Base-by-base conservation (phyloP, 108 stramenopile genomes). In the Aurantiochytrium sp. region DNA sequence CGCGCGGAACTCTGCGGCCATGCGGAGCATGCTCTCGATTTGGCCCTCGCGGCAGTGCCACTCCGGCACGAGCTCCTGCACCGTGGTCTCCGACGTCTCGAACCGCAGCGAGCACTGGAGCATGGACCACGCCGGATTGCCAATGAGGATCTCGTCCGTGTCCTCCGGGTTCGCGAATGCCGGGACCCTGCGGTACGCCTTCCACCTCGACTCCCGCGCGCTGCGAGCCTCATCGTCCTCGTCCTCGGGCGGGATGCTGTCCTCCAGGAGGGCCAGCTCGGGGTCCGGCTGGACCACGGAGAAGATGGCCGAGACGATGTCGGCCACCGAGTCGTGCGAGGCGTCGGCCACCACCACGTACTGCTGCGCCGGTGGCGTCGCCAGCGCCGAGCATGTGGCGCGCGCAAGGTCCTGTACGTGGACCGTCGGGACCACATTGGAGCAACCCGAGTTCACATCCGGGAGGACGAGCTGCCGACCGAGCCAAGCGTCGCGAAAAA, bases 401-500 rank as follows among this genome's bases (percentile, higher is more conserved):
- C 42, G 39, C 6, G 73, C 73, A 41, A 81, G 45, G 24, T 81
- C 73, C n/a, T n/a, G 42, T 19, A 81, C 73, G 24, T 81, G 73
- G 8, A 81, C 73, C 6, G 73, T 81, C 6, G 73, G 73, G 19
- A 81, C 45, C 6, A 81, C 45, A 24, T 81, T 81, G 15, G 39
- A 48, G 73, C 73, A 81, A 0, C 21, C 73, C 21, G 21, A 22
- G 45, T 81, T 81, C 6, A 81, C 32, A 30, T 48, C 45, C 1
- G 73, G 73, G 27, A 81, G 73, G 10, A 81, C 45, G 1, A 48
- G 45, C 8, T 15, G 42, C 73, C 73, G 39, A 1, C 73, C 73
- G n/a, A 81, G 73, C 73, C 73, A 81, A 81, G 73, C 73, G 12
- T 81, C 73, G 36, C 73, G 73, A 24, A 81, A 81, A 3, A 81